Evolutionary conservation across 2,329 filamentous ascomycete species (phyloP), one percentile per base, ranked within the genome.

Genomic region (Pochonia chlamydosporia): DNA sequence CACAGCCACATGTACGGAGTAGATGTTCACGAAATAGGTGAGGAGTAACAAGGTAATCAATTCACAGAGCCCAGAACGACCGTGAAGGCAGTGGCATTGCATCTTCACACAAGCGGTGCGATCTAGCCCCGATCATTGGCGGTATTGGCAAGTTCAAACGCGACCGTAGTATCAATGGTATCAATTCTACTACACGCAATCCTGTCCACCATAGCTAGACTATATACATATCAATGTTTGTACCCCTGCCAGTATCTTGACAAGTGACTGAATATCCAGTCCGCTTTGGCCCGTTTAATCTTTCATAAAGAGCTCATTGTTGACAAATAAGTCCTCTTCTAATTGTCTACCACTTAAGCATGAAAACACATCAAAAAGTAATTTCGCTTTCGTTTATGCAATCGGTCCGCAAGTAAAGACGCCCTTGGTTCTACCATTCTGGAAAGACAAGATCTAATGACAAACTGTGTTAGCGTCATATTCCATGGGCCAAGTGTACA

Each of bases 331-430:
- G 8, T 20, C 20, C 3, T 10, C 4, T 37, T 13, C 14, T 21
- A 3, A 23, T 23, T 39, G n/a, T 39, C 35, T 20, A 23, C 18
- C 33, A 7, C 16, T 13, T 2, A 37, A 33, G 20, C 18, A 13
- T 11, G 2, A 43, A 23, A 39, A 45, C 16, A 26, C n/a, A 1
- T 28, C n/a, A 40, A 31, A 45, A 47, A 10, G 24, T 16, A 40
- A 28, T 30, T n/a, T n/a, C 20, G 13, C 26, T 24, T 43, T n/a
- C 24, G 3, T 28, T 39, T 49, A 54, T 23, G 14, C 31, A 33
- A 54, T 52, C 11, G 52, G 50, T 18, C 25, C 44, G 40, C 53
- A 55, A 7, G 53, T 42, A 31, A 55, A 55, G 37, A 55, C 52
- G 3, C 52, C 53, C 9, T 40, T 45, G 7, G 49, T 50, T 2